A percentile compares a stretch with the other conserved stretches of the same genome.
These are phyloP conservation scores for Darksidea phi DNA, from an alignment of 495 filamentous ascomycete species.

Conservation along the genomic window DNA sequence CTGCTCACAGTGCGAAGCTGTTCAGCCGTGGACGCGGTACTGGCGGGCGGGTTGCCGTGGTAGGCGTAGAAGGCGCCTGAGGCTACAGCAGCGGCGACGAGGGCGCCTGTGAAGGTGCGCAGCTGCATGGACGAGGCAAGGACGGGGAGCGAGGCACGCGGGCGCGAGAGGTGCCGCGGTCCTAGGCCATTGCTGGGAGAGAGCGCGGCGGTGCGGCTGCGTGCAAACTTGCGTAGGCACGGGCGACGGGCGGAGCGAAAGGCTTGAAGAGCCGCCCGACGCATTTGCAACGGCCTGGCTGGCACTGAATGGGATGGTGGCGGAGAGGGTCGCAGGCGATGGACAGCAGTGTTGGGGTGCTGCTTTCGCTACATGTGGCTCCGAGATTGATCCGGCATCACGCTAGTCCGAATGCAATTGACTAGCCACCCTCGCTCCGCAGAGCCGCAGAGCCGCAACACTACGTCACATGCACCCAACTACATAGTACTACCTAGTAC, in stretches of 20 bases:
- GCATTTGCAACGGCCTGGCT: constrained; percentile 49
- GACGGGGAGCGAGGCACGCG: constrained; percentile 39
- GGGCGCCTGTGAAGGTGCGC: constrained; percentile 60
- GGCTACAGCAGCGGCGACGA: constrained; percentile 61
- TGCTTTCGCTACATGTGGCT: constrained; percentile 3
- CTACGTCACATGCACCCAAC: not conserved
- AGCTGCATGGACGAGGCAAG: constrained; percentile 63
- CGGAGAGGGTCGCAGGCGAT: not conserved
- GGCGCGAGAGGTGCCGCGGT: constrained; percentile 48
- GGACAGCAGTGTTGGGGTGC: not conserved
- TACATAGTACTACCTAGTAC: too few relatives aligned
- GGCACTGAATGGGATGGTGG: not conserved
- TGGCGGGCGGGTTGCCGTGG: not conserved
- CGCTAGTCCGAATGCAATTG: too few relatives aligned
- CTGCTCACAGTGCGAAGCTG: constrained; percentile 6
- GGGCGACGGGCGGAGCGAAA: constrained; percentile 62
- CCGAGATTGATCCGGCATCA: not conserved
- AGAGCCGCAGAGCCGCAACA: not conserved
- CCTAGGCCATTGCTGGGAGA: constrained; percentile 50
- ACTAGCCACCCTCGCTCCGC: too few relatives aligned
- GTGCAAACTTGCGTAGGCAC: constrained; percentile 53
- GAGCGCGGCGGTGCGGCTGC: constrained; percentile 49
- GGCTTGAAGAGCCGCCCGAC: constrained; percentile 61
- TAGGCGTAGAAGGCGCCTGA: constrained; percentile 65
- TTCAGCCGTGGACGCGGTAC: constrained; percentile 11